Percentiles rank a stretch among this genome's conserved stretches.
Evolutionary conservation across 495 filamentous ascomycete species (phyloP).

Genomic region (Hypoxylon fuscum): DNA sequence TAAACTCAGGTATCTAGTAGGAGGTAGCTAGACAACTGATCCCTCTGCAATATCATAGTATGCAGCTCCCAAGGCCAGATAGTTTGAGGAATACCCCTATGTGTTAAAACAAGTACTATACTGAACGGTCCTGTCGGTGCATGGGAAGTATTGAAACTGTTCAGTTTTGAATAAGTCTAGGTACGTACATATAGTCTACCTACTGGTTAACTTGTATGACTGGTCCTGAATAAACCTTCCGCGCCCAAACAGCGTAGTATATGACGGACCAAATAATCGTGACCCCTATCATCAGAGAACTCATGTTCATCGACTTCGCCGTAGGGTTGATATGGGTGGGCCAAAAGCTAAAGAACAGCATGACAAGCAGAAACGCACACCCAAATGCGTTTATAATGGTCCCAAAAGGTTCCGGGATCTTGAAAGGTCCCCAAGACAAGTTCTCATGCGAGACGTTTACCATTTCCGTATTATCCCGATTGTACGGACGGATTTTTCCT

Average conservation of each 20-base stretch:
- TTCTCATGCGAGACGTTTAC: conserved; percentile 15
- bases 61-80: too few species aligned
- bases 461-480: neutral
- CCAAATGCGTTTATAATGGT: conserved; percentile 32
- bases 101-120: neutral
- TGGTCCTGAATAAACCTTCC: conserved; percentile 54
- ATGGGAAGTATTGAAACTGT: neutral
- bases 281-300: conserved; percentile 51
- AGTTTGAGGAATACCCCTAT: neutral
- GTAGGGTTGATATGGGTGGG: conserved; percentile 48
- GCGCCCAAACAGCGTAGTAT: conserved; percentile 55
- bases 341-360: conserved; percentile 59
- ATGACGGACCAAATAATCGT: conserved; percentile 55
- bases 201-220: conserved; percentile 42
- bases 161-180: neutral
- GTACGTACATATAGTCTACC: neutral
- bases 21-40: too few species aligned
- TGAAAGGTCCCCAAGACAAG: conserved; percentile 30
- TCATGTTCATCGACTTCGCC: conserved; percentile 54
- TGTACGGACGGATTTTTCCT: conserved; percentile 21
- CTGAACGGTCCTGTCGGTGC: neutral
- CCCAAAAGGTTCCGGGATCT: conserved; percentile 32
- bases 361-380: conserved; percentile 23
- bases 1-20: too few species aligned
- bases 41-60: neutral